phyloP scores from a whole-genome alignment of 139 green algal genomes.

The Klebsormidium nitens region DNA sequence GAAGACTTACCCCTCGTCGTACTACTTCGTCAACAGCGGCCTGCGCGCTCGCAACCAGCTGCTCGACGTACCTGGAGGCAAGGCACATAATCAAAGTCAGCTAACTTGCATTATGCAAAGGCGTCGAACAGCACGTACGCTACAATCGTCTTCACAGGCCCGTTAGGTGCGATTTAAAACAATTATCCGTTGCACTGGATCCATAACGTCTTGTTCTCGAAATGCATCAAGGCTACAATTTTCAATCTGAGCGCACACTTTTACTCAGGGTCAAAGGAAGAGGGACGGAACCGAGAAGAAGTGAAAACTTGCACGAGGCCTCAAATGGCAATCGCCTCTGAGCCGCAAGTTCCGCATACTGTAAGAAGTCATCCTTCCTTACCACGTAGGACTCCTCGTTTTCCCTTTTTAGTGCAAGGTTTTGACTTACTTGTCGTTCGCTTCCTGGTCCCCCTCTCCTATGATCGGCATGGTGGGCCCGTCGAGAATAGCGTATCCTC shows the following conservation, averaged over 20 bases:
- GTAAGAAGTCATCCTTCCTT: no score
- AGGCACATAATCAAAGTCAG: background rate
- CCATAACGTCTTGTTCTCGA: no score
- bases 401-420: no score
- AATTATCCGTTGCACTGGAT: no score
- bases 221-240: no score
- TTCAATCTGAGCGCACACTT: no score
- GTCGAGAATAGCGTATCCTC: slow-evolving; percentile 85
- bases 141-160: background rate
- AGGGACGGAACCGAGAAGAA: background rate
- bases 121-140: background rate
- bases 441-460: slow-evolving; percentile 54
- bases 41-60: slow-evolving; percentile 69
- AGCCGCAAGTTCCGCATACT: no score
- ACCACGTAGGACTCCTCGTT: no score
- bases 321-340: no score
- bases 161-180: no score
- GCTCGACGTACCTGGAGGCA: slow-evolving; percentile 71
- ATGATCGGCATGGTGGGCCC: slow-evolving; percentile 89
- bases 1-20: slow-evolving; percentile 59
- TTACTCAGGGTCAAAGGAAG: no score
- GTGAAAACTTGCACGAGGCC: no score
- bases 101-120: background rate
- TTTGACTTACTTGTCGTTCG: slow-evolving; percentile 93
- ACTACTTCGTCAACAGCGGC: slow-evolving; percentile 70